These are phyloP conservation scores for Oryza glaberrima DNA, from an alignment of 176 grass and related monocot genomes.

Conservation along the genomic window DNA sequence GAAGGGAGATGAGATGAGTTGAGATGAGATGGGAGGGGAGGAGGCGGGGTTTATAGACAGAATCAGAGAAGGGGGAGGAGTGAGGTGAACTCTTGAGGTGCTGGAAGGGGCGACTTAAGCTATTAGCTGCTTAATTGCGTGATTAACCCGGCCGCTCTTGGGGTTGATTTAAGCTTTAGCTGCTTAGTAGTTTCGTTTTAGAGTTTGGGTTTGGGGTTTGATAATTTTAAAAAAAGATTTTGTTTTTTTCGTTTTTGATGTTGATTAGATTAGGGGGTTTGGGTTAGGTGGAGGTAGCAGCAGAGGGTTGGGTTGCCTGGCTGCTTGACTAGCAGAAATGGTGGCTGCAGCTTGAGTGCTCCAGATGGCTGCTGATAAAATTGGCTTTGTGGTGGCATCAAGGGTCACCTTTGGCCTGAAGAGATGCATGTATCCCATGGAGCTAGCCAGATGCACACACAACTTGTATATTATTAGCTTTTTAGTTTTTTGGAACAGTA, in stretches of 20 bases:
- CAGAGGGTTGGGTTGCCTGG: slow-evolving; percentile 29
- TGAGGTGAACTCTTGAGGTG: slow-evolving; percentile 47
- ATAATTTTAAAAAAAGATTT: too few relatives aligned
- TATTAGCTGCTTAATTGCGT: neutral
- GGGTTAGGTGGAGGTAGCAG: neutral
- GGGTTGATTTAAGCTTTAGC: neutral
- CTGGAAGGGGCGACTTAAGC: slow-evolving; percentile 50
- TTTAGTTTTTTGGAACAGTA: neutral
- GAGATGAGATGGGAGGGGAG: neutral
- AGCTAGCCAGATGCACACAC: neutral
- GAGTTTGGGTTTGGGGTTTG: neutral
- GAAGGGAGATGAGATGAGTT: neutral
- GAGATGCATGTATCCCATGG: neutral
- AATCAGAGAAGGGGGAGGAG: too few relatives aligned
- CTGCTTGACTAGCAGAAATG: slow-evolving; percentile 6
- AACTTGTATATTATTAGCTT: neutral
- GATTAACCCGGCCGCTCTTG: slow-evolving; percentile 16
- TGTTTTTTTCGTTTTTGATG: neutral
- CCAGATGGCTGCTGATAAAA: slow-evolving; percentile 8
- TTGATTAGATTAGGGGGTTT: neutral
- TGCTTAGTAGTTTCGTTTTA: neutral
- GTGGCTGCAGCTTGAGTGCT: slow-evolving; percentile 3
- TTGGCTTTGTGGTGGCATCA: slow-evolving; percentile 26
- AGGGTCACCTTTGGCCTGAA: slow-evolving; percentile 28
- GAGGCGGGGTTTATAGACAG: slow-evolving; percentile 50